Evolutionary conservation across 495 filamentous ascomycete species (phyloP).

Genomic region (Aspergillus affinis): DNA sequence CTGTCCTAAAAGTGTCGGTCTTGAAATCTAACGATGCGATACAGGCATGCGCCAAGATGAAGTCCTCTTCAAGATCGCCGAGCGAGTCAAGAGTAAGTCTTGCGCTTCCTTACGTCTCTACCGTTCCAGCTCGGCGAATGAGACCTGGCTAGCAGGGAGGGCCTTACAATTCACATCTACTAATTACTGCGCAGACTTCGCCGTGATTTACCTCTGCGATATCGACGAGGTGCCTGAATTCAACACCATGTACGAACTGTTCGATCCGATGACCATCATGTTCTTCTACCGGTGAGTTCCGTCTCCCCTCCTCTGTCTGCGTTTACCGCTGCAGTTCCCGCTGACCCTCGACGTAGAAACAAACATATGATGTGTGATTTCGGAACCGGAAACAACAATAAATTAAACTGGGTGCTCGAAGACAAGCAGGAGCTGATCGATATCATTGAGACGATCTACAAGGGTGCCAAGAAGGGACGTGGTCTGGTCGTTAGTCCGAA

Average conservation of each 20-base stretch:
- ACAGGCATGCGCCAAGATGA: slow-evolving; percentile 88
- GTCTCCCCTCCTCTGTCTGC: not conserved
- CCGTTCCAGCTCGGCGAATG: not conserved
- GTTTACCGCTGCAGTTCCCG: not conserved
- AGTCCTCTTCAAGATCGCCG: slow-evolving; percentile 73
- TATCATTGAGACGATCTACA: slow-evolving; percentile 97
- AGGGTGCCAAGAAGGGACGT: slow-evolving; percentile 93
- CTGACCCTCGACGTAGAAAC: slow-evolving; percentile 50
- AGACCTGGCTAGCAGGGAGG: no score
- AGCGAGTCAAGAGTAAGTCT: slow-evolving; percentile 45
- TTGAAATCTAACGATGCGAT: slow-evolving; percentile 17
- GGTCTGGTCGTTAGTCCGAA: slow-evolving; percentile 97
- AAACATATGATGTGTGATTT: slow-evolving; percentile 99
- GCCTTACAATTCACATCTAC: not conserved
- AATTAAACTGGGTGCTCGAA: slow-evolving; percentile 94
- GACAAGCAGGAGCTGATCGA: slow-evolving; percentile 99
- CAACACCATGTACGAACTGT: slow-evolving; percentile 88
- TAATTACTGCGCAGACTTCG: slow-evolving; percentile 40
- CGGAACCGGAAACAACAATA: slow-evolving; percentile 98
- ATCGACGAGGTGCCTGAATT: slow-evolving; percentile 95
- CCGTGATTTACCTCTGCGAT: slow-evolving; percentile 96
- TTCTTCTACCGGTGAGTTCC: slow-evolving; percentile 71
- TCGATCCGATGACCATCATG: slow-evolving; percentile 71
- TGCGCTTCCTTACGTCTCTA: not conserved
- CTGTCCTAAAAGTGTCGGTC: not conserved